A percentile compares a stretch with the other conserved stretches of the same genome.
Evolutionary conservation across 352 stramenopile species (phyloP).

Genomic region (Globisporangium irregulare): DNA sequence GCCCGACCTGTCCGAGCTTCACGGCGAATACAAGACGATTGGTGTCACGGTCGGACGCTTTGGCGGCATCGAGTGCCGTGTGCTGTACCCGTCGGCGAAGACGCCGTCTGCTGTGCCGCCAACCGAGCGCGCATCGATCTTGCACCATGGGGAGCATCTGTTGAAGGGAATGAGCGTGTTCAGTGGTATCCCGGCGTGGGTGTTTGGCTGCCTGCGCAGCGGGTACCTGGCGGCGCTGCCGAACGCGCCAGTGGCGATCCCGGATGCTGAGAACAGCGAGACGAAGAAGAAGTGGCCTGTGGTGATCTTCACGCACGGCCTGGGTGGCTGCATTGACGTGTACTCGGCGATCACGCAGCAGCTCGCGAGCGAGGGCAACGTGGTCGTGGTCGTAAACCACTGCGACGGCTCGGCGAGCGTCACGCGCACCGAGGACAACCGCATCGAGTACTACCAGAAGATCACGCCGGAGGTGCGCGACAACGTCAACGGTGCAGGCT

Average conservation of each 20-base stretch:
- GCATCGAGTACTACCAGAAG: conserved; percentile 58
- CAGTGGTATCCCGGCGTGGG: conserved; percentile 40
- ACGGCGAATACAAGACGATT: conserved; percentile 40
- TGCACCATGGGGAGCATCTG: conserved; percentile 57
- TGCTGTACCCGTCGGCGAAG: conserved; percentile 56
- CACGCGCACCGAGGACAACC: conserved; percentile 32
- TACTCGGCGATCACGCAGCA: conserved; percentile 63
- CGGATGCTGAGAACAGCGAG: background rate
- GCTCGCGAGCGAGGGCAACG: conserved; percentile 56
- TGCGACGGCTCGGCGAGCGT: conserved; percentile 66
- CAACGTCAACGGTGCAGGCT: conserved; percentile 49
- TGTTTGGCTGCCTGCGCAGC: conserved; percentile 56
- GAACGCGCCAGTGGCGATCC: conserved; percentile 32
- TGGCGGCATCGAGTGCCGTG: conserved; percentile 53
- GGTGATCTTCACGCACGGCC: conserved; percentile 62
- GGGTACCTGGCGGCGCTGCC: conserved; percentile 40
- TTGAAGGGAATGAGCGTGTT: conserved; percentile 47
- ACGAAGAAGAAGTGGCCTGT: conserved; percentile 38
- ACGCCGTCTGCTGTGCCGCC: background rate
- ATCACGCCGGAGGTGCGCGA: conserved; percentile 42
- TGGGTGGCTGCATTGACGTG: conserved; percentile 55
- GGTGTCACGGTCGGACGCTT: conserved; percentile 38
- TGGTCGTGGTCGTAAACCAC: conserved; percentile 63
- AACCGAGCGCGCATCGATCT: conserved; percentile 24
- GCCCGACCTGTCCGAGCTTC: conserved; percentile 44